Evolutionary conservation across 495 filamentous ascomycete species (phyloP).

Genomic region (Chaetomidium leptoderma): DNA sequence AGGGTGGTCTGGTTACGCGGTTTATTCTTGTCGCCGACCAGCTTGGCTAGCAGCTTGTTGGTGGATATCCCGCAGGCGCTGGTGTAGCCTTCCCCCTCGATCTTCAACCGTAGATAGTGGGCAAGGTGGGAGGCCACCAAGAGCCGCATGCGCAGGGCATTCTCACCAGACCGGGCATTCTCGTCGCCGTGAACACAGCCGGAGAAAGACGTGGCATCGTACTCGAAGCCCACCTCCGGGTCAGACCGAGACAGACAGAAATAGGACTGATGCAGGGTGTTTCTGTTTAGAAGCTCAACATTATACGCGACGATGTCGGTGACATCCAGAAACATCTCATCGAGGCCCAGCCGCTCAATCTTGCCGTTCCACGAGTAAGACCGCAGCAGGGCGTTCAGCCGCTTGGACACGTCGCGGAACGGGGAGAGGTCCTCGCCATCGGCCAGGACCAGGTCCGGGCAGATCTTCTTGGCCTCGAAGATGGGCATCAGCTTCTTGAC

Average conservation of each 20-base stretch:
- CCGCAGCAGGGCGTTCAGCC: conserved; percentile 65
- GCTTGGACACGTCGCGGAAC: conserved; percentile 82
- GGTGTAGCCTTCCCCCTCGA: conserved; percentile 80
- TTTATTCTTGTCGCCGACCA: conserved; percentile 80
- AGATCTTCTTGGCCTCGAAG: conserved; percentile 70
- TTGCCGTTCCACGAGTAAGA: conserved; percentile 67
- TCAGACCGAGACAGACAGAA: conserved; percentile 73
- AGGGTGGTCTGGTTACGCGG: conserved; percentile 82
- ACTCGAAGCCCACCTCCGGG: conserved; percentile 73
- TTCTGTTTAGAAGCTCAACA: conserved; percentile 59
- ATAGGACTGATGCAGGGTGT: conserved; percentile 63
- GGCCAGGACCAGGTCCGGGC: conserved; percentile 79
- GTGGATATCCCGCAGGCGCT: conserved; percentile 84
- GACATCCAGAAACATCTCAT: conserved; percentile 74
- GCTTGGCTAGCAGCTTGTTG: conserved; percentile 76
- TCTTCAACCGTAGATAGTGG: conserved; percentile 59
- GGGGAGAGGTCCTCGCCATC: conserved; percentile 81
- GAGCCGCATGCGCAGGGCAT: conserved; percentile 50
- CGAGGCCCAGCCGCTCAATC: conserved; percentile 78
- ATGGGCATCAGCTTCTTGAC: conserved; percentile 81
- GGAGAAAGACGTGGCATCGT: conserved; percentile 59
- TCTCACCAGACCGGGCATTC: conserved; percentile 11
- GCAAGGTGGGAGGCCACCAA: conserved; percentile 72
- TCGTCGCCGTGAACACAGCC: conserved; percentile 29
- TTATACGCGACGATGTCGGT: conserved; percentile 85